Base-by-base conservation (phyloP, 2,329 filamentous ascomycete species). In the Aquanectria penicillioides region DNA sequence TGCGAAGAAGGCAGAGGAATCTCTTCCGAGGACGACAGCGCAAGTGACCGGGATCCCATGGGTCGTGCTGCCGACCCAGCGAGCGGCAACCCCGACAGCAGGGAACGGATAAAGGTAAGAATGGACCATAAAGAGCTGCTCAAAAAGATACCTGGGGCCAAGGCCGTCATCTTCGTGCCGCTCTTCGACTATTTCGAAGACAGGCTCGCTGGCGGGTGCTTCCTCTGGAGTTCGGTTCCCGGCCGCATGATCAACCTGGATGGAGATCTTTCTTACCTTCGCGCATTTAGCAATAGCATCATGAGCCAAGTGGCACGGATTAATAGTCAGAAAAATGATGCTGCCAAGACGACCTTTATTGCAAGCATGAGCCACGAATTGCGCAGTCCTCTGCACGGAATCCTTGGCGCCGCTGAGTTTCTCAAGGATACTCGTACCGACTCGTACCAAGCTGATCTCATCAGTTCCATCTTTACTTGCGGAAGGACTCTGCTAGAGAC, bases 361-460 rank as follows among this genome's bases (percentile, higher is more conserved):
- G 83, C 83, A 2, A 85, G 81, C 23, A 85, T 87, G 61, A 86
- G 83, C 15, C 85, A 87, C 66, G 85, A 87, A 53, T 68, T 87
- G 12, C 75, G 85, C 26, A 84, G 80, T 4, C 85, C 85, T 0
- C 69, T 87, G 2, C 84, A 87, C 59, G 85, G 85, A 2, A 86
- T 87, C 36, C 70, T 87, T 0, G 83, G 81, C 1, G 85, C 74
- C 62, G 75, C 78, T 1, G 81, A 84, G 52, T 79, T 85, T 33
- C 71, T 86, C 3, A 75, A 77, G 18, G 80, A 83, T 13, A 78
- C 78, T 7, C 65, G 67, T 4, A 69, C 68, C 1, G 71, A 75
- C 20, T 67, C 73, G 0, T 75, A 76, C 40, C 80, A 82, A 67
- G 69, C 65, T 1, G 77, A 75, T n/a, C 75, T 82, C 54, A 73